These are phyloP conservation scores for Pleurozium schreberi DNA, from an alignment of 225 moss, liverwort and hornwort genomes.

Conservation along the genomic window DNA sequence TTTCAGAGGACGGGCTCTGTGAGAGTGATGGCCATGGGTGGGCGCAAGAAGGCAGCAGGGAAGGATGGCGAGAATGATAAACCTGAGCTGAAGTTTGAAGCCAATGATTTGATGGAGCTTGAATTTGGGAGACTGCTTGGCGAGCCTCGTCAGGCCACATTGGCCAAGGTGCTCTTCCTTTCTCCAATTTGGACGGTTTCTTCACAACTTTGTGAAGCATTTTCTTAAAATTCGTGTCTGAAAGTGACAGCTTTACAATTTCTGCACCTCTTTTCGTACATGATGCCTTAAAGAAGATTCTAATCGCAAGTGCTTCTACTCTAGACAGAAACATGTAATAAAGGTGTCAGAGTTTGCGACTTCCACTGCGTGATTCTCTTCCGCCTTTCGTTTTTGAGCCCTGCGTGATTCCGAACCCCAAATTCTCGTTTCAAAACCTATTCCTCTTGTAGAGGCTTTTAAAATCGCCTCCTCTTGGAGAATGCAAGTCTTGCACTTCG, in stretches of 20 bases:
- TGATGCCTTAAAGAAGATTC: neutral
- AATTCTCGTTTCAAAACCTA: neutral
- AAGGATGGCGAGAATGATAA: conserved; percentile 15
- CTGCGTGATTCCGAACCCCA: neutral
- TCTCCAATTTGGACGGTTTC: neutral
- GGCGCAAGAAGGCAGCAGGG: conserved; percentile 18
- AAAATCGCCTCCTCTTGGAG: neutral
- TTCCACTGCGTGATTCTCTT: neutral
- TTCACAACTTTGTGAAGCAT: neutral
- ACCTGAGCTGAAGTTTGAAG: conserved; percentile 42
- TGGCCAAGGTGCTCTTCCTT: conserved; percentile 42
- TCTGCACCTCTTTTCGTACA: neutral
- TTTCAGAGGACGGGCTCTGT: conserved; percentile 3
- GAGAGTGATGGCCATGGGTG: conserved; percentile 23
- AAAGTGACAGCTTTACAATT: neutral
- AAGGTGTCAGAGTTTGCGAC: neutral
- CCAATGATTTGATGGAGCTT: conserved; percentile 59
- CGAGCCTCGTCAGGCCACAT: conserved; percentile 59
- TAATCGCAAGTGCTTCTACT: neutral
- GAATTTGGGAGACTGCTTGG: conserved; percentile 74
- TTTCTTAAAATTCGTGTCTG: neutral
- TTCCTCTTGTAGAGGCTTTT: neutral
- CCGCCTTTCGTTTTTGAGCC: neutral
- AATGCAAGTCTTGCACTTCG: neutral
- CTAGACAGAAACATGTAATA: neutral